Conservation (phyloP, 805 yeast genomes). For the Naumovozyma baii region DNA sequence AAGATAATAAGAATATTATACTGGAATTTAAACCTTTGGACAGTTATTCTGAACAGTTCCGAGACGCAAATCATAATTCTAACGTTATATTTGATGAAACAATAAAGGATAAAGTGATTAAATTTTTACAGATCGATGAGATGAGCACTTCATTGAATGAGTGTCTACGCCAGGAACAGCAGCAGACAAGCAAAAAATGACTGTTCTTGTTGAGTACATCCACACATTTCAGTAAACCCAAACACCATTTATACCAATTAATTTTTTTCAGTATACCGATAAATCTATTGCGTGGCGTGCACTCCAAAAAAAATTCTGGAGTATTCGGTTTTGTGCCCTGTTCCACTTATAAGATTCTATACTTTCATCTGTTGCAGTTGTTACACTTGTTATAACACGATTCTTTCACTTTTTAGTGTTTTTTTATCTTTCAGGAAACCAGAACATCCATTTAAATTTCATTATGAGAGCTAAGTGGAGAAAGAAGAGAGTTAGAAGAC, state of each 20-base stretch:
- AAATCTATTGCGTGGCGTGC: neutral
- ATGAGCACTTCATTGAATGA: slow-evolving; percentile 37
- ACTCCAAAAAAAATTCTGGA: too few relatives aligned
- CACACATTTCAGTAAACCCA: too few relatives aligned
- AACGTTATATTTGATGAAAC: slow-evolving; percentile 31
- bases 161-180: slow-evolving; percentile 51
- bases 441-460: slow-evolving; percentile 6
- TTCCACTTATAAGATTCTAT: too few relatives aligned
- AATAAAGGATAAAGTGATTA: slow-evolving; percentile 38
- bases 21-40: slow-evolving; percentile 29
- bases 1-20: slow-evolving; percentile 29
- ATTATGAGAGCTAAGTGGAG: slow-evolving; percentile 97
- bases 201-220: too few relatives aligned
- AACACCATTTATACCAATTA: neutral
- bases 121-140: slow-evolving; percentile 37
- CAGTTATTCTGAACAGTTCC: slow-evolving; percentile 27
- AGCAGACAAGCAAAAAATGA: slow-evolving; percentile 31
- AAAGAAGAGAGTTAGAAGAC: slow-evolving; percentile 99
- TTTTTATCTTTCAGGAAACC: neutral
- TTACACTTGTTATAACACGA: too few relatives aligned
- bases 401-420: neutral
- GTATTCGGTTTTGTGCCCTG: too few relatives aligned
- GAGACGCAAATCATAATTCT: too few relatives aligned
- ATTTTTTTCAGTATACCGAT: neutral
- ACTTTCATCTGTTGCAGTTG: too few relatives aligned